Conservation (phyloP, 257 asterid species). For the Henckelia pumila region DNA sequence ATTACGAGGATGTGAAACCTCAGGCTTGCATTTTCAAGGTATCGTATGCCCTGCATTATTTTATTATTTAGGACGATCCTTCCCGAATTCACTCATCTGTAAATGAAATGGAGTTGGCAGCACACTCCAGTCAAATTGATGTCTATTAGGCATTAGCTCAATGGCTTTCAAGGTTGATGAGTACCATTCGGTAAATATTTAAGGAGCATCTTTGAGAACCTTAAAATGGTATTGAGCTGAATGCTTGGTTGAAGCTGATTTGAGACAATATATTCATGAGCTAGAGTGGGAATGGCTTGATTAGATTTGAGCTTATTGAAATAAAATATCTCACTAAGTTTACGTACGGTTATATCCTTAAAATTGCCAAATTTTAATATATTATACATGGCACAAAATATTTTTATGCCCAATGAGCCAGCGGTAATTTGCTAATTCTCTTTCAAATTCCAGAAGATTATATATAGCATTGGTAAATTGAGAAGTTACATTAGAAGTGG, state of each 20-base stretch:
- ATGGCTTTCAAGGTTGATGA: background rate
- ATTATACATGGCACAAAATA: too few species aligned
- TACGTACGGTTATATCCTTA: too few species aligned
- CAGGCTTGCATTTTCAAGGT: conserved; percentile 99
- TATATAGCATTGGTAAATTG: background rate
- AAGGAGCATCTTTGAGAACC: background rate
- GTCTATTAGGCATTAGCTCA: background rate
- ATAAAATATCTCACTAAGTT: background rate
- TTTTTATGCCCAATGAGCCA: background rate
- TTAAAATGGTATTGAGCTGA: background rate
- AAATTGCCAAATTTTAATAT: background rate
- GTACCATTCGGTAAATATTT: background rate
- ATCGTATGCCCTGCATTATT: conserved; percentile 19
- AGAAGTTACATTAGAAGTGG: background rate
- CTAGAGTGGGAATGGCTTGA: background rate
- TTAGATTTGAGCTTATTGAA: background rate
- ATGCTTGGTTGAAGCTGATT: background rate
- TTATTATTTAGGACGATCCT: background rate
- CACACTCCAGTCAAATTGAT: background rate
- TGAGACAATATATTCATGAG: background rate
- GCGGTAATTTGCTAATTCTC: too few species aligned
- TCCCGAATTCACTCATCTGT: background rate
- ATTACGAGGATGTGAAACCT: conserved; percentile 71
- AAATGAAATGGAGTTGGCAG: background rate
- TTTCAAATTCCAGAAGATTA: background rate